Percentiles rank a stretch among this genome's conserved stretches.
Conservation (phyloP, 345 rosid species). For the Brassica incana region DNA sequence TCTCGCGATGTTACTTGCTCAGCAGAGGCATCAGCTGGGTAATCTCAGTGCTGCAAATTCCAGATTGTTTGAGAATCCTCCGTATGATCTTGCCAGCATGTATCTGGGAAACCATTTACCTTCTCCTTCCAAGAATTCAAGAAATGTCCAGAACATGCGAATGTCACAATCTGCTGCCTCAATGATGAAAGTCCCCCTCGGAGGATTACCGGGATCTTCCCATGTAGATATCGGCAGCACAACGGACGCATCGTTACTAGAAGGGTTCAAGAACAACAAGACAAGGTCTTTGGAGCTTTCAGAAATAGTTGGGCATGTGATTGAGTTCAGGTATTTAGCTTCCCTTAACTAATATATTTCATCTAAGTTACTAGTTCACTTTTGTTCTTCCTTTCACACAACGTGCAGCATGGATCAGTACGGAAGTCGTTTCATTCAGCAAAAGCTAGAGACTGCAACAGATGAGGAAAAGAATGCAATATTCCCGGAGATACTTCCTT, state of each 20-base stretch:
- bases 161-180: slow-evolving; percentile 53
- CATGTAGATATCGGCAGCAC: slow-evolving; percentile 54
- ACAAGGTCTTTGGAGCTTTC: slow-evolving; percentile 47
- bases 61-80: slow-evolving; percentile 50
- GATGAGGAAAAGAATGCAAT: slow-evolving; percentile 77
- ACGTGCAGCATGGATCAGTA: slow-evolving; percentile 87
- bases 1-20: slow-evolving; percentile 66
- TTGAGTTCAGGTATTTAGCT: slow-evolving; percentile 67
- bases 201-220: slow-evolving; percentile 59
- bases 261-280: slow-evolving; percentile 86
- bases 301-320: neutral
- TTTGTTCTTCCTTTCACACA: slow-evolving; percentile 8
- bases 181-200: slow-evolving; percentile 55
- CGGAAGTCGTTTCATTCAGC: slow-evolving; percentile 98
- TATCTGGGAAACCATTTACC: slow-evolving; percentile 49
- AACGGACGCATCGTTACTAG: slow-evolving; percentile 64
- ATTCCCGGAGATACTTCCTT: slow-evolving; percentile 80
- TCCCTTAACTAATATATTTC: slow-evolving; percentile 21
- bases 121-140: slow-evolving; percentile 55
- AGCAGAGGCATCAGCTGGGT: slow-evolving; percentile 64
- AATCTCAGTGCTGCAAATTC: slow-evolving; percentile 54
- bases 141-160: slow-evolving; percentile 57
- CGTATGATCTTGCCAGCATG: slow-evolving; percentile 56
- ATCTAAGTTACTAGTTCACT: slow-evolving; percentile 15
- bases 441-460: slow-evolving; percentile 80